Conservation (phyloP, 306 rosid species). For the Quercus robur region DNA sequence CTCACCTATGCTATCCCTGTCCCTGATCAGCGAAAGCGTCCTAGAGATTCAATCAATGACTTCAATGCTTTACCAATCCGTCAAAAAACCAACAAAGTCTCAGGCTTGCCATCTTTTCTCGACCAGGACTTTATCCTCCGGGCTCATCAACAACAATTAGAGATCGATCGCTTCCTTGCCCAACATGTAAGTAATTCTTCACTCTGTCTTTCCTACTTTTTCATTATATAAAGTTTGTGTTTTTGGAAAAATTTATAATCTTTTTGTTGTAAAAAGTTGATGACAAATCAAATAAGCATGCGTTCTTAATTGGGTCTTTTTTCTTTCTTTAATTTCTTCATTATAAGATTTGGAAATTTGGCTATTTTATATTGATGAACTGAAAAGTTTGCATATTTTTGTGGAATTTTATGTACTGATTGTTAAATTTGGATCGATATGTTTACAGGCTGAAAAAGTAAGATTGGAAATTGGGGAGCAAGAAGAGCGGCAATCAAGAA, state of each 20-base stretch:
- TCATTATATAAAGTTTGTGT: neutral
- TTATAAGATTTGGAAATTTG: too few relatives aligned
- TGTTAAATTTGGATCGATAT: too few relatives aligned
- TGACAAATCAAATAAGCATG: too few relatives aligned
- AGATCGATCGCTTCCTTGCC: slow-evolving; percentile 38
- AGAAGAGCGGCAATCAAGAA: slow-evolving; percentile 50
- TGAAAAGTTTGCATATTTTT: too few relatives aligned
- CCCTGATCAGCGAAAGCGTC: slow-evolving; percentile 35
- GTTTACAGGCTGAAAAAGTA: slow-evolving; percentile 64
- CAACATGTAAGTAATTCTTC: slow-evolving; percentile 40
- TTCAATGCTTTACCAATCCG: slow-evolving; percentile 3
- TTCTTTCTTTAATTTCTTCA: too few relatives aligned
- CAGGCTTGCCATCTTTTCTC: slow-evolving; percentile 17
- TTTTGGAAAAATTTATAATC: too few relatives aligned
- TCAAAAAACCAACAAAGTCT: slow-evolving; percentile 7
- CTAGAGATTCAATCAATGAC: slow-evolving; percentile 23
- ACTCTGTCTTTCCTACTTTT: too few relatives aligned
- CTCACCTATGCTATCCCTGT: slow-evolving; percentile 41
- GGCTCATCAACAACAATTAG: slow-evolving; percentile 36
- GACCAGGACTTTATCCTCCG: slow-evolving; percentile 26
- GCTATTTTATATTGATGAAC: too few relatives aligned
- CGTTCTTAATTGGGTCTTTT: too few relatives aligned
- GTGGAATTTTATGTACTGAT: neutral
- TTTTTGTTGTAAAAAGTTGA: neutral
- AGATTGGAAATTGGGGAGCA: slow-evolving; percentile 57